Percentiles rank a stretch among this genome's conserved stretches.
phyloP scores from a whole-genome alignment of 2,329 filamentous ascomycete species.

The Calonectria crousiana region DNA sequence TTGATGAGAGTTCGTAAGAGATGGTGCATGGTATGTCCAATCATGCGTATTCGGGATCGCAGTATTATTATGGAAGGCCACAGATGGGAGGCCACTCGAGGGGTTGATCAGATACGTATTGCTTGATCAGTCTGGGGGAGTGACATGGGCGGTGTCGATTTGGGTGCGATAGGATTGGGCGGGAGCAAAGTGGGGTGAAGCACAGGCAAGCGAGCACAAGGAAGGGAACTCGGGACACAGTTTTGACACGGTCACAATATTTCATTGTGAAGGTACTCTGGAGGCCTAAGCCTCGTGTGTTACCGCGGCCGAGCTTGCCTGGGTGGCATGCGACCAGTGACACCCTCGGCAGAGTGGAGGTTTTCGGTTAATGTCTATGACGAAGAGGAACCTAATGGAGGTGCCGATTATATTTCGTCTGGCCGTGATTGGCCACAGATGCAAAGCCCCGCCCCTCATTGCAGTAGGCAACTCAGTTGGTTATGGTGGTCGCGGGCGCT shows the following conservation, averaged over 20 bases:
- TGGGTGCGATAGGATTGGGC: conserved; percentile 1
- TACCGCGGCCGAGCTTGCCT: conserved; percentile 22
- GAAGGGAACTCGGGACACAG: conserved; percentile 36
- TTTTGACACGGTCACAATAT: conserved; percentile 31
- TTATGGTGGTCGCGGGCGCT: conserved; percentile 28
- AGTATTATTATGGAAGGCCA: not conserved
- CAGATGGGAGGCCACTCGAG: not conserved
- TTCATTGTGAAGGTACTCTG: conserved; percentile 13
- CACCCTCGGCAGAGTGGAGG: conserved; percentile 47
- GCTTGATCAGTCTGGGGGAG: conserved; percentile 25
- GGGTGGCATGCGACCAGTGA: conserved; percentile 27
- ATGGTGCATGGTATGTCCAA: not conserved
- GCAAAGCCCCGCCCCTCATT: conserved; percentile 11
- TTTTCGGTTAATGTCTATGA: conserved; percentile 47
- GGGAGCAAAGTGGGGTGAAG: conserved; percentile 26
- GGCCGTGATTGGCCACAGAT: conserved; percentile 28
- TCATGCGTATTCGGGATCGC: not conserved
- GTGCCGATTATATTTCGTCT: conserved; percentile 46
- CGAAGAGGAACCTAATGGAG: conserved; percentile 45
- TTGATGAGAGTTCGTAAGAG: no score
- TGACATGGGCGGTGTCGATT: conserved; percentile 26
- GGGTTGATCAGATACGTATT: conserved; percentile 3
- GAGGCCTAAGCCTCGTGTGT: conserved; percentile 6
- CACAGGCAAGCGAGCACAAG: conserved; percentile 21
- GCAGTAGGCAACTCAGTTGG: conserved; percentile 24